A percentile compares a stretch with the other conserved stretches of the same genome.
Evolutionary conservation across 352 stramenopile species (phyloP).

Genomic region (Pythium diclinum): DNA sequence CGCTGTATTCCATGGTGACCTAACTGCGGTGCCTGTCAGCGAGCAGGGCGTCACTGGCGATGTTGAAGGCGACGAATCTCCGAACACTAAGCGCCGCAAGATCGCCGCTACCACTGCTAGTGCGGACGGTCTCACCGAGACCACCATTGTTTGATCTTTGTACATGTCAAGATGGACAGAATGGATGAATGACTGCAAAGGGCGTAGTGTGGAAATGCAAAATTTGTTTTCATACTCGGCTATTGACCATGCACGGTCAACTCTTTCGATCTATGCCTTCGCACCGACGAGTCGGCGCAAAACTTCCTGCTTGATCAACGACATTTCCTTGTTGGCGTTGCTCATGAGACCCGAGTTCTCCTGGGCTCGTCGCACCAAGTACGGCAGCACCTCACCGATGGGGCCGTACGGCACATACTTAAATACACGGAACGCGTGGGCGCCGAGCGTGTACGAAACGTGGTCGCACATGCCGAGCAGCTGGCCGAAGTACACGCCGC

Average conservation of each 20-base stretch:
- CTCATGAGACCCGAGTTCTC: slow-evolving; percentile 95
- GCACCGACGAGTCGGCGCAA: slow-evolving; percentile 40
- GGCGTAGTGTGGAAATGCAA: slow-evolving; percentile 6
- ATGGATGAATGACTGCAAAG: neutral
- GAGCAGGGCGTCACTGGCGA: slow-evolving; percentile 3
- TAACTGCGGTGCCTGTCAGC: slow-evolving; percentile 4
- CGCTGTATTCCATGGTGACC: slow-evolving; percentile 21
- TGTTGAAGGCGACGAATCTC: slow-evolving; percentile 15
- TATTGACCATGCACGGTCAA: neutral
- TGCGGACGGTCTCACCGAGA: slow-evolving; percentile 17
- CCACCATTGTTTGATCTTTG: slow-evolving; percentile 14
- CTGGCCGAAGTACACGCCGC: slow-evolving; percentile 95
- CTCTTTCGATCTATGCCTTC: slow-evolving; percentile 15
- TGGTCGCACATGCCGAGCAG: slow-evolving; percentile 98
- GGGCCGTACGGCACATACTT: slow-evolving; percentile 98
- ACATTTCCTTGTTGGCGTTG: slow-evolving; percentile 73
- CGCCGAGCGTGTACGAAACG: slow-evolving; percentile 94
- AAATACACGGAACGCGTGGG: slow-evolving; percentile 92
- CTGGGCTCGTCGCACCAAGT: slow-evolving; percentile 95
- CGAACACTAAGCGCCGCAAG: slow-evolving; percentile 23
- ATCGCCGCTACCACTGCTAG: neutral
- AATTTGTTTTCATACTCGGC: slow-evolving; percentile 11
- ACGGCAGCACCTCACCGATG: slow-evolving; percentile 96
- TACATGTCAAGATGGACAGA: neutral
- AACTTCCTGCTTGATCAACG: slow-evolving; percentile 65